phyloP scores from a whole-genome alignment of 345 rosid genomes.

The Rhodamnia argentea region DNA sequence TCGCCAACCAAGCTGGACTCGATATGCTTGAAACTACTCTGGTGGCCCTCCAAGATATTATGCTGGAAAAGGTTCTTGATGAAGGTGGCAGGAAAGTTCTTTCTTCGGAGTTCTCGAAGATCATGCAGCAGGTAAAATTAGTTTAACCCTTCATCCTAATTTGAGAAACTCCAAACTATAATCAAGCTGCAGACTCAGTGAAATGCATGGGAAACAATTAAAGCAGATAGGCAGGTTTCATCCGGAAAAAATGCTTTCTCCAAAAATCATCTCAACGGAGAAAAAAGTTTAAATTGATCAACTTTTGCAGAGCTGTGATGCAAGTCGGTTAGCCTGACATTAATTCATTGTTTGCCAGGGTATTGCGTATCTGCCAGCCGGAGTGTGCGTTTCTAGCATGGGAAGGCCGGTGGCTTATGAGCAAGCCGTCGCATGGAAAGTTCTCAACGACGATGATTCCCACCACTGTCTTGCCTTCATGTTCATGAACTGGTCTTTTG shows the following conservation, averaged over 20 bases:
- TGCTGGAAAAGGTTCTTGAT: slow-evolving; percentile 76
- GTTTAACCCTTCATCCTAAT: background rate
- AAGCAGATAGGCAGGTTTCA: background rate
- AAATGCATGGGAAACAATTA: background rate
- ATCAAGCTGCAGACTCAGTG: background rate
- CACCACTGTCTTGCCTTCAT: slow-evolving; percentile 77
- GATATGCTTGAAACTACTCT: slow-evolving; percentile 97
- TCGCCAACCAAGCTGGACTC: slow-evolving; percentile 89
- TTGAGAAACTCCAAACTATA: background rate
- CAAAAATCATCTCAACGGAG: background rate
- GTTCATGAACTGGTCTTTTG: slow-evolving; percentile 87
- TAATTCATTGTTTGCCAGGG: slow-evolving; percentile 32
- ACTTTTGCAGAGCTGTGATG: background rate
- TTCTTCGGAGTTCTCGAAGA: slow-evolving; percentile 74
- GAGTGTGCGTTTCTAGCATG: slow-evolving; percentile 85
- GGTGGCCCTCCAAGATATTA: slow-evolving; percentile 86
- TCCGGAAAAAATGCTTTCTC: background rate
- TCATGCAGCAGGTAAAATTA: slow-evolving; percentile 76
- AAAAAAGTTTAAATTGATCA: background rate
- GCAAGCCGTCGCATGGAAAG: slow-evolving; percentile 84
- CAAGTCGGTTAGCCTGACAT: background rate
- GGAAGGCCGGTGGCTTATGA: slow-evolving; percentile 78
- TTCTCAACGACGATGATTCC: slow-evolving; percentile 57
- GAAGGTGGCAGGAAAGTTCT: slow-evolving; percentile 70
- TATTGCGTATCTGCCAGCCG: slow-evolving; percentile 57